A percentile compares a stretch with the other conserved stretches of the same genome.
Conservation (phyloP, 129 eudicot species). For the Flaveria bidentis region DNA sequence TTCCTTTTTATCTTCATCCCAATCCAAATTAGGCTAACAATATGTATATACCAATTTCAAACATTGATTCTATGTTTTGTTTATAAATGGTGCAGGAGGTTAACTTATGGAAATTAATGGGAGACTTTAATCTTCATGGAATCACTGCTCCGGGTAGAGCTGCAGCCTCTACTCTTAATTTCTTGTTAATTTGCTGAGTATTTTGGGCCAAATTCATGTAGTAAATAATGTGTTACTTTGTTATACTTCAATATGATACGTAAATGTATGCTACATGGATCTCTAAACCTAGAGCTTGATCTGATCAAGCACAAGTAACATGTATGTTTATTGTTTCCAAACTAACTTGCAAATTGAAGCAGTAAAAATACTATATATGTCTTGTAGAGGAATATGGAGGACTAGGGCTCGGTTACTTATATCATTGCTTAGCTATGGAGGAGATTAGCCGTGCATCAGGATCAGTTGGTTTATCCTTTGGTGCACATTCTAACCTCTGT, state of each 20-base stretch:
- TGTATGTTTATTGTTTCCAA: not conserved
- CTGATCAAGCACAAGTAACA: not conserved
- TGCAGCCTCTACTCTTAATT: conserved; percentile 15
- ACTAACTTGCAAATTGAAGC: not conserved
- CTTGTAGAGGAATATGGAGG: conserved; percentile 94
- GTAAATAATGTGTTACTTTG: not conserved
- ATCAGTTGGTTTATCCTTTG: conserved; percentile 86
- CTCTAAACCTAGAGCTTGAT: conserved; percentile 6
- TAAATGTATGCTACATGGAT: not conserved
- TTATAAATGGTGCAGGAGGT: conserved; percentile 55
- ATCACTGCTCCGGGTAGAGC: conserved; percentile 84
- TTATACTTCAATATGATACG: not conserved
- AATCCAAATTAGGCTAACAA: too few species aligned
- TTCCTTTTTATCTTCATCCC: too few species aligned
- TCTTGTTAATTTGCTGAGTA: conserved; percentile 10
- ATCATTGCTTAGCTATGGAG: conserved; percentile 92
- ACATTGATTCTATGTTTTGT: conserved; percentile 9
- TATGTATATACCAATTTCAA: not conserved
- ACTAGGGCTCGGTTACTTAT: conserved; percentile 82
- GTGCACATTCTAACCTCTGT: conserved; percentile 89
- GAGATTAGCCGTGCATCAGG: conserved; percentile 98
- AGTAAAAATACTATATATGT: not conserved
- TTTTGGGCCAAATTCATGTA: not conserved
- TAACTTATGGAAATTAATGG: conserved; percentile 93
- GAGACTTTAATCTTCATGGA: conserved; percentile 91